Conservation (phyloP, 202 grass and related monocot genomes). For the Zoysia matrella region DNA sequence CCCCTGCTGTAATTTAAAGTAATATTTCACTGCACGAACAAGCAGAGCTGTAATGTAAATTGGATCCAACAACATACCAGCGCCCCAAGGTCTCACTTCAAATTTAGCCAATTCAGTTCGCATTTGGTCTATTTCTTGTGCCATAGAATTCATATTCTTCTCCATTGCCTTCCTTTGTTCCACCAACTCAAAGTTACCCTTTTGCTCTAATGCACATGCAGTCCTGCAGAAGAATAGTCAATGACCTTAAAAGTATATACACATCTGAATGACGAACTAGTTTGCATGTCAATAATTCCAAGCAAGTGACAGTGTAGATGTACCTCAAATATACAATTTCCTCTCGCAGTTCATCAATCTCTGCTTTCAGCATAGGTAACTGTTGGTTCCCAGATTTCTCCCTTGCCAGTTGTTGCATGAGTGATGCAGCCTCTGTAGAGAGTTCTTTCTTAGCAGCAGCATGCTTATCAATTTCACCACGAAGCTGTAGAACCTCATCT, state of each 20-base stretch:
- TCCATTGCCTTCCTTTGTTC: conserved; percentile 91
- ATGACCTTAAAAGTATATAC: conserved; percentile 35
- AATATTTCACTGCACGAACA: not conserved
- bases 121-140: conserved; percentile 78
- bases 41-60: not conserved
- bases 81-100: conserved; percentile 72
- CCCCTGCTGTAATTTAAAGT: too few relatives aligned
- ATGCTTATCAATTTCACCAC: conserved; percentile 67
- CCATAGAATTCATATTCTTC: conserved; percentile 85
- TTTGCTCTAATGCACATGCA: conserved; percentile 68
- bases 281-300: conserved; percentile 28
- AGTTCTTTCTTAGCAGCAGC: conserved; percentile 70
- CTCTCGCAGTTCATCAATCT: conserved; percentile 62
- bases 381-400: conserved; percentile 63
- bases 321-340: conserved; percentile 72
- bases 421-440: conserved; percentile 58
- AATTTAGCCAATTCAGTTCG: conserved; percentile 59
- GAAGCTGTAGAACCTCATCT: conserved; percentile 66
- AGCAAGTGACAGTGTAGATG: conserved; percentile 24
- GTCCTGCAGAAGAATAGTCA: conserved; percentile 52
- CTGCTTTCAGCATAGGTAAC: conserved; percentile 58
- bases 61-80: conserved; percentile 42
- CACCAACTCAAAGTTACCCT: conserved; percentile 83
- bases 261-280: conserved; percentile 11
- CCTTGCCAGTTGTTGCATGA: conserved; percentile 60